These are phyloP conservation scores for Globisporangium irregulare DNA, from an alignment of 352 stramenopile species.

Conservation along the genomic window DNA sequence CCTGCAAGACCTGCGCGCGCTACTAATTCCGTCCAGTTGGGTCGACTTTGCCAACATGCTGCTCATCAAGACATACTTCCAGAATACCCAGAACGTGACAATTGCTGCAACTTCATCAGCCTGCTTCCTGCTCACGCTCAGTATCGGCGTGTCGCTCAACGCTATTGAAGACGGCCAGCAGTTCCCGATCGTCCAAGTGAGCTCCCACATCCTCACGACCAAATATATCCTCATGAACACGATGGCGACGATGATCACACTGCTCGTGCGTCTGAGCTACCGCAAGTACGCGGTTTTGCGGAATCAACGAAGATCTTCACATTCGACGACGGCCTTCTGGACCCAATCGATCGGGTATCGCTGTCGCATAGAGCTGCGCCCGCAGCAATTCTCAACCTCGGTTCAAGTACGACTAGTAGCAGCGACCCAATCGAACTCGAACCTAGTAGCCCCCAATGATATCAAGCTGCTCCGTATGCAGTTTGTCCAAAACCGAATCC, in stretches of 20 bases:
- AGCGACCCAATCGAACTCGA: too few relatives aligned
- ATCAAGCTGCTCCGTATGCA: neutral
- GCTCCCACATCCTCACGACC: neutral
- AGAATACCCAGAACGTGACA: neutral
- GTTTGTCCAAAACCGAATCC: too few relatives aligned
- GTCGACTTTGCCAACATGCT: conserved; percentile 16
- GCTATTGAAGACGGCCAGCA: neutral
- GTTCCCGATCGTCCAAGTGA: neutral
- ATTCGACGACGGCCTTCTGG: too few relatives aligned
- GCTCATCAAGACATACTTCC: conserved; percentile 18
- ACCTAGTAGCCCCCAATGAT: too few relatives aligned
- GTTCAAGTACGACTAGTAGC: too few relatives aligned
- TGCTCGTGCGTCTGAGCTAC: conserved; percentile 8
- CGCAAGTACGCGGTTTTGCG: neutral
- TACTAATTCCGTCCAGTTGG: conserved; percentile 9
- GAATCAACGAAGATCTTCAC: too few relatives aligned
- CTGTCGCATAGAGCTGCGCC: neutral
- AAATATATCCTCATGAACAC: conserved; percentile 20
- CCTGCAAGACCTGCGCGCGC: conserved; percentile 8
- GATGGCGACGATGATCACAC: conserved; percentile 18
- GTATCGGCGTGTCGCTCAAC: neutral
- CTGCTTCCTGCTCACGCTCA: conserved; percentile 6
- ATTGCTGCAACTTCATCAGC: neutral
- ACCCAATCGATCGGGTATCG: conserved; percentile 13
- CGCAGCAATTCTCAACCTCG: too few relatives aligned